Evolutionary conservation across 257 asterid species (phyloP).

Genomic region (Hygrophila difformis): DNA sequence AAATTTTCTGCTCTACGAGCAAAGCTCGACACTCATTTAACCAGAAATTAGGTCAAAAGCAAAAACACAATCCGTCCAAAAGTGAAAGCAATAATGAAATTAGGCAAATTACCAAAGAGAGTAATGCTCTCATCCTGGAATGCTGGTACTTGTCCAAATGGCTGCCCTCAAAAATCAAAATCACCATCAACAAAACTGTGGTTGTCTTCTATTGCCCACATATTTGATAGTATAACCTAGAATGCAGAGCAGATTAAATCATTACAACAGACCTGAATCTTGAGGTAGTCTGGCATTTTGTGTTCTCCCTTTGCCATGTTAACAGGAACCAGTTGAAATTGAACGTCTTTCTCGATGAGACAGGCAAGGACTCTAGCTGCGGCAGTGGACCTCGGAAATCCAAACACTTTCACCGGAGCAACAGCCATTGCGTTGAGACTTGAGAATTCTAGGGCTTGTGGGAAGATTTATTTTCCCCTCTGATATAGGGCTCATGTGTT

Average conservation of each 20-base stretch:
- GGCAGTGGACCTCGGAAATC: constrained; percentile 71
- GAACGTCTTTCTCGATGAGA: constrained; percentile 70
- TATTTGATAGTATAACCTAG: too few relatives aligned
- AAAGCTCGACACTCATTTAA: too few relatives aligned
- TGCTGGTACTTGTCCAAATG: constrained; percentile 93
- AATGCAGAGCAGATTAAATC: background rate
- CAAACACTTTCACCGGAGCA: constrained; percentile 62
- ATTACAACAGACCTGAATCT: constrained; percentile 42
- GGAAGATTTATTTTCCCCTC: too few relatives aligned
- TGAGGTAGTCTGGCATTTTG: constrained; percentile 71
- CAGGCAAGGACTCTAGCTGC: constrained; percentile 66
- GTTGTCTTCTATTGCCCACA: background rate
- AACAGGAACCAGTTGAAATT: constrained; percentile 53
- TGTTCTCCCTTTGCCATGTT: constrained; percentile 77
- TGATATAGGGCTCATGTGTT: constrained; percentile 5
- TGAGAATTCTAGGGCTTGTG: too few relatives aligned
- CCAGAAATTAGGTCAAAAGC: background rate
- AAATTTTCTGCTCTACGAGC: too few relatives aligned
- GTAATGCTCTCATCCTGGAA: constrained; percentile 62
- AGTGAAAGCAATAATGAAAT: background rate
- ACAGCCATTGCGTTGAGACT: too few relatives aligned
- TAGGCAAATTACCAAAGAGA: constrained; percentile 47
- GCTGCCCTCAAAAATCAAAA: constrained; percentile 38
- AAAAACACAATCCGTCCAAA: background rate
- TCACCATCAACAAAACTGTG: background rate